phyloP scores from a whole-genome alignment of 2,329 filamentous ascomycete species.

The Ramichloridium luteum region DNA sequence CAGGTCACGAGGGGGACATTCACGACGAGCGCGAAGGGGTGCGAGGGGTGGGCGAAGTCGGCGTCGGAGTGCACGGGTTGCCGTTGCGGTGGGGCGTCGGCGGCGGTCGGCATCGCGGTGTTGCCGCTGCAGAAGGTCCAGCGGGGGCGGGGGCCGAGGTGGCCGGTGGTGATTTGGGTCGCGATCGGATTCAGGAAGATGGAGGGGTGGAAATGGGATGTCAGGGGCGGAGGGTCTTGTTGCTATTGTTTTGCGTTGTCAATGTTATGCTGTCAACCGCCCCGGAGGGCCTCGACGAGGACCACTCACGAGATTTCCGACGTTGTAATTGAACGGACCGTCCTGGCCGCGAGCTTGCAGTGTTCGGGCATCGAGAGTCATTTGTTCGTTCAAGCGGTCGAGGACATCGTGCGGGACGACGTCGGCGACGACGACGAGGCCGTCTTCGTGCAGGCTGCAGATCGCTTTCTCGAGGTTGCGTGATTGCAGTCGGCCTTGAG shows the following conservation, averaged over 20 bases:
- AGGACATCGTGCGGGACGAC: conserved; percentile 40
- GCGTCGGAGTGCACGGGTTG: conserved; percentile 50
- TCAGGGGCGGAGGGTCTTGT: conserved; percentile 45
- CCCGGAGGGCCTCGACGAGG: no score
- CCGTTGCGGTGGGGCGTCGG: conserved; percentile 25
- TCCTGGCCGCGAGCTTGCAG: conserved; percentile 42
- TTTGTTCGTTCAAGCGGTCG: conserved; percentile 45
- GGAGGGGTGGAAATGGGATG: conserved; percentile 35
- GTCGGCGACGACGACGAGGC: conserved; percentile 45
- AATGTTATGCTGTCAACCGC: not conserved
- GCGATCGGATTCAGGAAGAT: conserved; percentile 47
- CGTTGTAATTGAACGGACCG: conserved; percentile 51
- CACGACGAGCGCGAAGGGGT: conserved; percentile 44
- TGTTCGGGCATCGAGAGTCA: conserved; percentile 45
- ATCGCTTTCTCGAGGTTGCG: conserved; percentile 9
- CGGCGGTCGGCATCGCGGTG: conserved; percentile 41
- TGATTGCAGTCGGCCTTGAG: conserved; percentile 2
- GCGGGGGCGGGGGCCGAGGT: conserved; percentile 43
- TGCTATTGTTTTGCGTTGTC: conserved; percentile 33
- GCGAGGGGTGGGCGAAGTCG: conserved; percentile 43
- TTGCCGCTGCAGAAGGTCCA: conserved; percentile 50
- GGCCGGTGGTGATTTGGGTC: conserved; percentile 43
- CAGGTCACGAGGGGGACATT: conserved; percentile 44
- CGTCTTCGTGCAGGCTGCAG: conserved; percentile 29
- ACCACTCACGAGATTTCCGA: conserved; percentile 24